Evolutionary conservation across 164 flowering plant species (phyloP).

Genomic region (Kalanchoe fedtschenkoi): DNA sequence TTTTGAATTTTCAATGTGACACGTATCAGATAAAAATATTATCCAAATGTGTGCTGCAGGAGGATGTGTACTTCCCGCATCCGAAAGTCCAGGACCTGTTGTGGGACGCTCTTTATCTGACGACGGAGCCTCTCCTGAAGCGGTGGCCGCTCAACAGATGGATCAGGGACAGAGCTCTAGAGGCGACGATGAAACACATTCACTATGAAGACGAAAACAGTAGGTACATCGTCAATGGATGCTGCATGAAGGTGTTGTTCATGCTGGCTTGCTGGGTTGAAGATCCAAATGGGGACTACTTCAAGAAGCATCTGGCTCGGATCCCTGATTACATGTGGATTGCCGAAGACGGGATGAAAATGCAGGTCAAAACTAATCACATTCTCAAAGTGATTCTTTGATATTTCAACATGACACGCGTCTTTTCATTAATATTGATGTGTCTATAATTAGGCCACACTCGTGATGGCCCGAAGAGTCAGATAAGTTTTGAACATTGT

Average conservation of each 20-base stretch:
- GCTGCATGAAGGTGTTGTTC: not conserved
- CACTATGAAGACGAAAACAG: not conserved
- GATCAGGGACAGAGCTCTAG: not conserved
- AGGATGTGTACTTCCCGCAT: not conserved
- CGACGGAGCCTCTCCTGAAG: not conserved
- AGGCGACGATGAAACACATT: not conserved
- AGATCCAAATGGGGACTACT: not conserved
- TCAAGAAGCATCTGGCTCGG: not conserved
- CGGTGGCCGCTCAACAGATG: not conserved
- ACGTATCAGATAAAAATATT: not conserved
- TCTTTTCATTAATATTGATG: no score
- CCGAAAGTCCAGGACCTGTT: not conserved
- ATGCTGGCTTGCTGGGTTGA: constrained; percentile 10
- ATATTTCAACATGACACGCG: no score
- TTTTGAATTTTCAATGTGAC: no score
- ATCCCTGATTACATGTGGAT: not conserved
- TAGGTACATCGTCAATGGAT: not conserved
- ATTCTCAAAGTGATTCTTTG: no score
- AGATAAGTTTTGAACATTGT: no score
- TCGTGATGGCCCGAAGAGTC: no score
- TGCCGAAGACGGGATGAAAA: not conserved
- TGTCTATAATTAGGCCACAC: no score
- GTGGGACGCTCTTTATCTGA: not conserved
- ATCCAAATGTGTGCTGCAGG: no score
- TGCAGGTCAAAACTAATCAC: not conserved